Conservation (phyloP, 148 eudicot species). For the Talinum fruticosum region DNA sequence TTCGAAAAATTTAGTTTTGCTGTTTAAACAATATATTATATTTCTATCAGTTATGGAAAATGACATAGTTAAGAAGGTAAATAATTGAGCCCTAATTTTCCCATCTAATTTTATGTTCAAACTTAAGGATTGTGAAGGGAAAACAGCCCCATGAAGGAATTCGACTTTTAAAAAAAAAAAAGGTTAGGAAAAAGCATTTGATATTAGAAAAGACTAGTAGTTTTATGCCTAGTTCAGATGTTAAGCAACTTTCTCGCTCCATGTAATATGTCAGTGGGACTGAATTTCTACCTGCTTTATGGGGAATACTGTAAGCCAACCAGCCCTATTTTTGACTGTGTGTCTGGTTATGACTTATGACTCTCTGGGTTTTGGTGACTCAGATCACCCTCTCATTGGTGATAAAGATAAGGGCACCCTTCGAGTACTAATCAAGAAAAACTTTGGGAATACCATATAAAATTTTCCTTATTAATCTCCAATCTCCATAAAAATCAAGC, state of each 20-base stretch:
- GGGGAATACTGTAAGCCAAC: conserved; percentile 21
- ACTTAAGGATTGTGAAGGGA: not conserved
- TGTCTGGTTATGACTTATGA: conserved; percentile 43
- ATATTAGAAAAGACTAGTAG: not conserved
- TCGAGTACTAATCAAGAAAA: not conserved
- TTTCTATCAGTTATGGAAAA: not conserved
- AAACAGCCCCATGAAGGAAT: not conserved
- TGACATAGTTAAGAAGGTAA: not conserved
- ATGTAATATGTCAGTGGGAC: conserved; percentile 20
- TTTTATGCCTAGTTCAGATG: not conserved
- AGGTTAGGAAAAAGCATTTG: conserved; percentile 11
- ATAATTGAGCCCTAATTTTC: too few species aligned
- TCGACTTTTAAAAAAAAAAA: not conserved
- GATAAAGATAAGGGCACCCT: conserved; percentile 3
- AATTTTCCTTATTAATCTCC: too few species aligned
- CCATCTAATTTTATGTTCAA: too few species aligned
- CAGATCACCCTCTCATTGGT: conserved; percentile 22
- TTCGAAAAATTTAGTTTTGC: not conserved
- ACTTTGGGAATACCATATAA: not conserved
- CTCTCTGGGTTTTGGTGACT: conserved; percentile 21
- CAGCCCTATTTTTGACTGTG: conserved; percentile 46
- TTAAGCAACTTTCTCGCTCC: not conserved
- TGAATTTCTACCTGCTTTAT: conserved; percentile 19
- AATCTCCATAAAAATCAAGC: too few species aligned
- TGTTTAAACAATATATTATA: not conserved